phyloP scores from a whole-genome alignment of 2,329 filamentous ascomycete species.

The Beauveria pseudobassiana region DNA sequence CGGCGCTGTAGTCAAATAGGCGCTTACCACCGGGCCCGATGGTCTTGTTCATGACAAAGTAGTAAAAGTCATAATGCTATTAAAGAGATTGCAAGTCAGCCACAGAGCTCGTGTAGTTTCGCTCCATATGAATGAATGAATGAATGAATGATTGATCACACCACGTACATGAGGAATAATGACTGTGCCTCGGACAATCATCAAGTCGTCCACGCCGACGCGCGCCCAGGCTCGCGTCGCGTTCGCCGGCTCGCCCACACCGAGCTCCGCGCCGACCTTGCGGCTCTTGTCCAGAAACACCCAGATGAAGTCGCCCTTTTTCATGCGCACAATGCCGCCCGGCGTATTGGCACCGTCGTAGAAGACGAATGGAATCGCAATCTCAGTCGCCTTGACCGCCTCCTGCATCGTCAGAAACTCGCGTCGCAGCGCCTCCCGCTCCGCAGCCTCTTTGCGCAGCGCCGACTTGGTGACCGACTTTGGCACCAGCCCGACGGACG shows the following conservation, averaged over 20 bases:
- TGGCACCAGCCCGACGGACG: conserved; percentile 55
- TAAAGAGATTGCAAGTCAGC: conserved; percentile 16
- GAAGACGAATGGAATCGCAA: conserved; percentile 90
- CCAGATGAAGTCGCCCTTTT: conserved; percentile 92
- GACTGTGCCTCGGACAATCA: conserved; percentile 82
- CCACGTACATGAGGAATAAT: conserved; percentile 85
- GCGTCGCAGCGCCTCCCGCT: conserved; percentile 68
- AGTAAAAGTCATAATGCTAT: conserved; percentile 95
- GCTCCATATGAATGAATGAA: neutral
- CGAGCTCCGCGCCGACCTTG: conserved; percentile 79
- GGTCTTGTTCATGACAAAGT: conserved; percentile 87
- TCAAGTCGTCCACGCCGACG: conserved; percentile 89
- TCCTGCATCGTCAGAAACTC: conserved; percentile 83
- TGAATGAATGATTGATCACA: neutral
- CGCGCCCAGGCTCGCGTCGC: conserved; percentile 76
- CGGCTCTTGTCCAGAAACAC: conserved; percentile 85
- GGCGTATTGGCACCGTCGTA: conserved; percentile 91
- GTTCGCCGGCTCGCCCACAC: conserved; percentile 62
- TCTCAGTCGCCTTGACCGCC: conserved; percentile 79
- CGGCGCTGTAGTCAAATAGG: conserved; percentile 68
- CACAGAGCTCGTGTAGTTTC: neutral
- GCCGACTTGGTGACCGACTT: conserved; percentile 65
- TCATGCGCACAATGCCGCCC: conserved; percentile 74
- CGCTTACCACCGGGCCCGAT: conserved; percentile 61
- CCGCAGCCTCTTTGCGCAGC: conserved; percentile 68